Evolutionary conservation across 495 filamentous ascomycete genomes (phyloP), one percentile per base, ranked within the genome.

Genomic region (Neurospora cerealis): DNA sequence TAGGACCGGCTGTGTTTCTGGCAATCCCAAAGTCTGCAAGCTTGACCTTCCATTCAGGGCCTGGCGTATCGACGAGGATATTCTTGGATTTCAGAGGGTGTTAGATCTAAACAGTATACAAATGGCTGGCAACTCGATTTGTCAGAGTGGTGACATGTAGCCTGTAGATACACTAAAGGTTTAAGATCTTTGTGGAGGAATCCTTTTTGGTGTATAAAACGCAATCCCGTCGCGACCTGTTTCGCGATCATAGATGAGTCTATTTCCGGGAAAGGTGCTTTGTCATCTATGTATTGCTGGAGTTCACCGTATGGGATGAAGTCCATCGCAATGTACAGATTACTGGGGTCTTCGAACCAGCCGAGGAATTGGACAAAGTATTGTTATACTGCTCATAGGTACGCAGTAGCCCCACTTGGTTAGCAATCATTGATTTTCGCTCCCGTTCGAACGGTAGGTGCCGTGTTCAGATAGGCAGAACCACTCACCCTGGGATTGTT

Each of bases 181-280:
- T 88, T 89, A 11, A 88, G 70, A 75, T 88, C 87, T 7, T 86
- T 75, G 70, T 89, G 87, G 5, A 83, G 79, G 75, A 86, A 88
- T 2, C 78, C 77, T 71, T 86, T 83, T 9, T 78, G 70, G 75
- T 88, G 87, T 84, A 89, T 86, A 41, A 81, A 76, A 11, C 72
- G 48, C 7, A 89, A 73, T 0, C 83, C 87, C 41, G 85, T 83
- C 0, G 87, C 75, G 3, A 88, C 70, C 73, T 89, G 86, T n/a
- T n/a, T n/a, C n/a, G n/a, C n/a, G n/a, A n/a, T n/a, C n/a, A n/a
- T n/a, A n/a, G n/a, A n/a, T n/a, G n/a, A n/a, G n/a, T n/a, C n/a
- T n/a, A n/a, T n/a, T n/a, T n/a, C n/a, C n/a, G n/a, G n/a, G n/a
- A n/a, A n/a, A n/a, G n/a, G n/a, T n/a, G n/a, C n/a, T n/a, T n/a